A percentile compares a stretch with the other conserved stretches of the same genome.
These are phyloP conservation scores for Eremothecium cymbalariae DNA, from an alignment of 1,139 yeast species.

Conservation along the genomic window DNA sequence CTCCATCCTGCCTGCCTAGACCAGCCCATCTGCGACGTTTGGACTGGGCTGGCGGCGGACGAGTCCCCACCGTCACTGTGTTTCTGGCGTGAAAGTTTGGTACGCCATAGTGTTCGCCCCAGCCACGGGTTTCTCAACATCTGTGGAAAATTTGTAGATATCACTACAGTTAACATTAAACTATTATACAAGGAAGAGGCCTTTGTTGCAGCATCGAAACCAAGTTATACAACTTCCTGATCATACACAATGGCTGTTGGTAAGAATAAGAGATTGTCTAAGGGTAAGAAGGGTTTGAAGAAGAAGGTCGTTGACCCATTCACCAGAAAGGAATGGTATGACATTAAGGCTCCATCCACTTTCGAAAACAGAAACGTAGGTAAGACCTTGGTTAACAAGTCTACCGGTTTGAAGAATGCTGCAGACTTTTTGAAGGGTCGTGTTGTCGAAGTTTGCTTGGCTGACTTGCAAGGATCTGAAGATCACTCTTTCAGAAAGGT, in stretches of 20 bases:
- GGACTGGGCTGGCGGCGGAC: no score
- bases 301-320: conserved; percentile 94
- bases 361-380: conserved; percentile 92
- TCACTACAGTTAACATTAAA: neutral
- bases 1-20: no score
- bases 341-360: conserved; percentile 91
- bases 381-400: conserved; percentile 88
- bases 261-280: conserved; percentile 92
- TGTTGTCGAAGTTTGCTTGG: conserved; percentile 77
- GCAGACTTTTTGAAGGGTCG: conserved; percentile 90
- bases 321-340: conserved; percentile 93
- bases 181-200: neutral
- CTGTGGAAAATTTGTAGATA: conserved; percentile 1
- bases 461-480: conserved; percentile 88
- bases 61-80: no score
- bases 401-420: conserved; percentile 89
- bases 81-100: no score
- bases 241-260: conserved; percentile 72
- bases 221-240: conserved; percentile 4
- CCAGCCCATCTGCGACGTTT: no score
- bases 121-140: no score
- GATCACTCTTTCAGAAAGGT: conserved; percentile 88
- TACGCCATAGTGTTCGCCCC: no score
- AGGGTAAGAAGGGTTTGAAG: conserved; percentile 94
- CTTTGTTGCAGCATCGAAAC: neutral